Conservation (phyloP, 2,329 filamentous ascomycete genomes). For the Thielaviopsis cerberus region DNA sequence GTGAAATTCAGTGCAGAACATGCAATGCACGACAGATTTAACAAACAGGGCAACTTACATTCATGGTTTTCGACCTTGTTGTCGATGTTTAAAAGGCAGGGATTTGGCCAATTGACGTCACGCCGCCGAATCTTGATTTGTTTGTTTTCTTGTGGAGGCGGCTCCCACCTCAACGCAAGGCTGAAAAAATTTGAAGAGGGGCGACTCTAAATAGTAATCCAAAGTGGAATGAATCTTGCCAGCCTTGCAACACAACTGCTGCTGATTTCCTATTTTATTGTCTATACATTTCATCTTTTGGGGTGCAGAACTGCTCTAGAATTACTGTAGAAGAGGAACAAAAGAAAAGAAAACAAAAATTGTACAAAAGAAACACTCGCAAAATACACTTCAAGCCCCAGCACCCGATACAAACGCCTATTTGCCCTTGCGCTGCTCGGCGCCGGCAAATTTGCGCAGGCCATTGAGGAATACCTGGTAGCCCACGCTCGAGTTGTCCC, state of each 20-base stretch:
- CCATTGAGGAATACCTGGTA: constrained; percentile 86
- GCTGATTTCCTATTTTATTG: no score
- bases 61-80: not conserved
- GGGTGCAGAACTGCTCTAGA: not conserved
- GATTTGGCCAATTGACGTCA: constrained; percentile 9
- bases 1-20: not conserved
- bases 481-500: constrained; percentile 64
- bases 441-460: constrained; percentile 65
- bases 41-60: not conserved
- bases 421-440: constrained; percentile 71
- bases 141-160: not conserved
- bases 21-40: not conserved
- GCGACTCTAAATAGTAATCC: not conserved
- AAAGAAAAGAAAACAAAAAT: constrained; percentile 11
- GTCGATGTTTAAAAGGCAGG: constrained; percentile 1
- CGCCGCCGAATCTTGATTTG: not conserved
- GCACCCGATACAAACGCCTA: constrained; percentile 18
- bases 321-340: not conserved
- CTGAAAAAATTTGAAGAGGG: constrained; percentile 6
- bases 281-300: no score
- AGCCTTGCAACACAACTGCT: not conserved
- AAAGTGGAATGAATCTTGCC: not conserved
- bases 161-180: constrained; percentile 1
- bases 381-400: not conserved
- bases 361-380: constrained; percentile 12